These are phyloP conservation scores for Eucalyptus globulus DNA, from an alignment of 345 rosid genomes.

Conservation along the genomic window DNA sequence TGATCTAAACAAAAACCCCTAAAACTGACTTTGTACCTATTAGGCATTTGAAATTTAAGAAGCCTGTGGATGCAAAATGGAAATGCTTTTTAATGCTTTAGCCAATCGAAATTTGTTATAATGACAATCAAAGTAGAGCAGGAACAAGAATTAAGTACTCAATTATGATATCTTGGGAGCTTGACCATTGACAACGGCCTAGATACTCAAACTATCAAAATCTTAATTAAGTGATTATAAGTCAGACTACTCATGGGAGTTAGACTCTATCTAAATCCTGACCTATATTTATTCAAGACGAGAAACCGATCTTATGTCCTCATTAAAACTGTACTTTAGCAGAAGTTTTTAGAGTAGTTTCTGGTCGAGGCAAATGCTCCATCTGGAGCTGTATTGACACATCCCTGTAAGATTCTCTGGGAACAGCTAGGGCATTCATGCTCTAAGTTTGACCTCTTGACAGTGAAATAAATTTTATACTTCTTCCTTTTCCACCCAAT, in stretches of 20 bases:
- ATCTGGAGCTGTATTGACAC: background rate
- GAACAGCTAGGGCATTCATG: background rate
- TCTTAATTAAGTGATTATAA: background rate
- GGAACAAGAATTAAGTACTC: background rate
- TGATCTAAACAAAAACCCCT: background rate
- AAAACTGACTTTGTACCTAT: background rate
- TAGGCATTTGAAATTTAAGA: background rate
- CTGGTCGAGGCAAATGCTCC: background rate
- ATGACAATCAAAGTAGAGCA: background rate
- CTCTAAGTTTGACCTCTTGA: background rate
- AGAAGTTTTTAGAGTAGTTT: background rate
- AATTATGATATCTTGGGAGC: background rate
- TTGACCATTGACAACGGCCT: background rate
- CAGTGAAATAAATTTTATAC: background rate
- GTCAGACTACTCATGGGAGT: background rate
- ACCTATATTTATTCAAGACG: background rate
- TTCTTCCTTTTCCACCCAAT: background rate
- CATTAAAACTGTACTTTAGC: background rate
- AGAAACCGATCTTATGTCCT: background rate
- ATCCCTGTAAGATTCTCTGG: background rate
- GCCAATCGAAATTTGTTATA: background rate
- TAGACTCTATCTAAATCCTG: background rate
- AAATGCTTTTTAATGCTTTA: background rate
- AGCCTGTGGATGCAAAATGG: background rate
- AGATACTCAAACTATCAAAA: background rate